Evolutionary conservation across 2,329 filamentous ascomycete genomes (phyloP), one percentile per base, ranked within the genome.

Genomic region (Calonectria pseudoturangicola): DNA sequence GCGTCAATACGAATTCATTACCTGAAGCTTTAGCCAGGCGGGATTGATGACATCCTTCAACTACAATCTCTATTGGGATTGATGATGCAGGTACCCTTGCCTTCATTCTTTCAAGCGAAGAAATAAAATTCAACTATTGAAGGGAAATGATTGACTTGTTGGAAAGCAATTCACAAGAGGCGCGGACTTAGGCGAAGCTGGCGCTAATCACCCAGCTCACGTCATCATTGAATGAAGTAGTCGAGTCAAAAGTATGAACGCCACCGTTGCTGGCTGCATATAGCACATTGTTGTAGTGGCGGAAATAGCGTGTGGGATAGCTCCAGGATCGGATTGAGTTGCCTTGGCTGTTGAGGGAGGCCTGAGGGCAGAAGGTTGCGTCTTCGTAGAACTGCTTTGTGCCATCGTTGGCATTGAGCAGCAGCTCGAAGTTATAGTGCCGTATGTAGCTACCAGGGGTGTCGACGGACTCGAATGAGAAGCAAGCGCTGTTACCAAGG

Each of bases 391-490:
- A 92, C 65, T 84, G 82, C 84, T 92, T 91, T 68, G 84, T 85
- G 67, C 87, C 86, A 73, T 92, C 91, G 74, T 88, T 87, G 70
- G 87, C 85, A 50, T 84, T 81, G 56, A 92, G 75, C 41, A 81
- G 58, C 0, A 93, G 87, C 33, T 27, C 84, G 65, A 91, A 93
- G 81, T 88, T 79, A 73, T 81, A 85, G 83, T 93, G 91, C 0
- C 91, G 85, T 5, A 93, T 84, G 79, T 86, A 93, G 82, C 87
- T 90, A 3, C 91, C 91, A 2, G 91, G 83, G 0, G 87, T 87
- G 72, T 92, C 90, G 13, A 81, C 82, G 0, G 90, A 91, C 82
- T 93, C 91, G 73, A 93, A 92, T 0, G 91, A 92, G 79, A 86
- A 86, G 81, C 91, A 93, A 30, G 70, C 89, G 72, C 84, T 87